Percentiles rank a stretch among this genome's conserved stretches.
phyloP scores from a whole-genome alignment of 1,139 yeast species.

The Kazachstania sp. region DNA sequence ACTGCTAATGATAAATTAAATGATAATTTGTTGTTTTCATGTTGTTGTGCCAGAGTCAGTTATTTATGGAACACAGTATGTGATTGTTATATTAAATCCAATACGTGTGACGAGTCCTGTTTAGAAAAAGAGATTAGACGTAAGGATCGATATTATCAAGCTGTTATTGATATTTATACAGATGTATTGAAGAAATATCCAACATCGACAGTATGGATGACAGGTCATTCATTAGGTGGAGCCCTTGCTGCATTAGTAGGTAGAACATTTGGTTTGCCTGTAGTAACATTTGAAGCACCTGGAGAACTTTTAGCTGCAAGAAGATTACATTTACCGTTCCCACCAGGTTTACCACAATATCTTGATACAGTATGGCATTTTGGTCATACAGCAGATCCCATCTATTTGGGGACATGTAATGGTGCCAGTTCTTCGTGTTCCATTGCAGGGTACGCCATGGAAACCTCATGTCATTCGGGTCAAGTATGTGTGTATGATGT shows the following conservation, averaged over 20 bases:
- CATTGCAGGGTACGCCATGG: slow-evolving; percentile 95
- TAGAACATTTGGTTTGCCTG: slow-evolving; percentile 84
- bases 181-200: slow-evolving; percentile 68
- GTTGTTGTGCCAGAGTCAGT: slow-evolving; percentile 92
- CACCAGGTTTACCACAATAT: slow-evolving; percentile 79
- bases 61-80: slow-evolving; percentile 94
- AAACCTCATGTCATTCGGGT: slow-evolving; percentile 91
- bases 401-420: slow-evolving; percentile 92
- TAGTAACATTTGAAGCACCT: slow-evolving; percentile 86
- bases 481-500: slow-evolving; percentile 82
- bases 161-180: slow-evolving; percentile 67
- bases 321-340: slow-evolving; percentile 81
- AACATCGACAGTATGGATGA: slow-evolving; percentile 68
- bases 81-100: slow-evolving; percentile 79
- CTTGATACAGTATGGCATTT: slow-evolving; percentile 87
- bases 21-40: slow-evolving; percentile 82
- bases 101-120: slow-evolving; percentile 85
- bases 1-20: slow-evolving; percentile 72
- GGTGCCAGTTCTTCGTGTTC: slow-evolving; percentile 91
- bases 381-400: slow-evolving; percentile 97
- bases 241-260: slow-evolving; percentile 75
- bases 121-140: slow-evolving; percentile 66
- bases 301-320: slow-evolving; percentile 80
- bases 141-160: slow-evolving; percentile 75
- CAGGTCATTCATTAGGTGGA: slow-evolving; percentile 96